phyloP scores from a whole-genome alignment of 371 early-diverging fungal species.

The Lichtheimia hyalospora region DNA sequence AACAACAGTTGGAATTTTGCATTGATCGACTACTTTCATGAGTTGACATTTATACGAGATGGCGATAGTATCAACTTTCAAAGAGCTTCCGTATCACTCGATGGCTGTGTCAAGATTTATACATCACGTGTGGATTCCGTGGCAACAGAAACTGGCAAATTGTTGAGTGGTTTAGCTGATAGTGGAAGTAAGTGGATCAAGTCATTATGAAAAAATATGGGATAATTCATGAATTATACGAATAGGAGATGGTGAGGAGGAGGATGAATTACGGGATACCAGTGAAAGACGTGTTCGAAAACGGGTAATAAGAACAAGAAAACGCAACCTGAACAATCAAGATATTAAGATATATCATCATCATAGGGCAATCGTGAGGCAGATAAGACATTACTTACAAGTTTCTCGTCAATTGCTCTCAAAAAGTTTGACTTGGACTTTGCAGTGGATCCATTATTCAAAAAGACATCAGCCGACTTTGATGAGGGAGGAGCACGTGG shows the following conservation, averaged over 20 bases:
- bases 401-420: constrained; percentile 72
- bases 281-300: constrained; percentile 38
- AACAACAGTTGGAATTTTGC: constrained; percentile 98
- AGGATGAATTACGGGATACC: constrained; percentile 45
- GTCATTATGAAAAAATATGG: background rate
- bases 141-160: constrained; percentile 91
- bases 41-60: constrained; percentile 92
- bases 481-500: constrained; percentile 98
- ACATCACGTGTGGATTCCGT: constrained; percentile 98
- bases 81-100: constrained; percentile 98
- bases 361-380: constrained; percentile 33
- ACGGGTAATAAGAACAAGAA: constrained; percentile 23
- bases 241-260: constrained; percentile 33
- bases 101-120: constrained; percentile 99
- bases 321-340: background rate
- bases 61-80: constrained; percentile 99
- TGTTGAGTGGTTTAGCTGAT: constrained; percentile 86
- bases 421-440: constrained; percentile 94
- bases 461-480: constrained; percentile 96
- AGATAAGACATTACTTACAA: constrained; percentile 80
- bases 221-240: constrained; percentile 7
- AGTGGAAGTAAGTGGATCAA: constrained; percentile 47
- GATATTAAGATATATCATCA: background rate
- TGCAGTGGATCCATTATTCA: constrained; percentile 94
- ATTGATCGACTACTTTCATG: constrained; percentile 98